These are phyloP conservation scores for Mycena polygramma DNA, from an alignment of 768 basidiomycete species.

Conservation along the genomic window DNA sequence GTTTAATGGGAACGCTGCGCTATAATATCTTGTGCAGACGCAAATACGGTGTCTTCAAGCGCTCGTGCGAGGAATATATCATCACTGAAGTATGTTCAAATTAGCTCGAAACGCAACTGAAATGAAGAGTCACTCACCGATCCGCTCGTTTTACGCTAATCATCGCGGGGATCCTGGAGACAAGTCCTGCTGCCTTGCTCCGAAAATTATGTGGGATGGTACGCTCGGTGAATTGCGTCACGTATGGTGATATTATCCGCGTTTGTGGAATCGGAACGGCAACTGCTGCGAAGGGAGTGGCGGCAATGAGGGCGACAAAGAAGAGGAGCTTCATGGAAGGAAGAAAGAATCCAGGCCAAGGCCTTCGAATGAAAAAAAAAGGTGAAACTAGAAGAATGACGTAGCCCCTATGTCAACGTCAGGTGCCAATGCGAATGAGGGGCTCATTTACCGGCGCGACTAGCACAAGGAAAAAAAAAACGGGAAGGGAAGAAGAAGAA, in stretches of 20 bases:
- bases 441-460: constrained; percentile 18
- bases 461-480: constrained; percentile 19
- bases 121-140: constrained; percentile 14
- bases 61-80: constrained; percentile 36
- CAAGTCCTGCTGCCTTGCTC: constrained; percentile 21
- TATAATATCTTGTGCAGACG: constrained; percentile 21
- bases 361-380: too few relatives aligned
- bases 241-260: constrained; percentile 30
- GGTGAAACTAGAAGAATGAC: too few relatives aligned
- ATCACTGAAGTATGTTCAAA: constrained; percentile 14
- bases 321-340: constrained; percentile 32
- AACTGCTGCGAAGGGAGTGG: constrained; percentile 5
- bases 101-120: background rate
- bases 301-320: constrained; percentile 13
- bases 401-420: too few relatives aligned
- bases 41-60: constrained; percentile 32
- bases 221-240: constrained; percentile 28
- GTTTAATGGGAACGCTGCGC: background rate
- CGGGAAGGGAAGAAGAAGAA: constrained; percentile 6
- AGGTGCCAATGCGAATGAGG: background rate
- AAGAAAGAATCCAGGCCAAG: background rate
- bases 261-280: constrained; percentile 33
- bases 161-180: constrained; percentile 28
- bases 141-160: constrained; percentile 10
- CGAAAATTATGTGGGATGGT: constrained; percentile 24